Conservation (phyloP, 768 basidiomycete species). For the Leccinellum albellum region DNA sequence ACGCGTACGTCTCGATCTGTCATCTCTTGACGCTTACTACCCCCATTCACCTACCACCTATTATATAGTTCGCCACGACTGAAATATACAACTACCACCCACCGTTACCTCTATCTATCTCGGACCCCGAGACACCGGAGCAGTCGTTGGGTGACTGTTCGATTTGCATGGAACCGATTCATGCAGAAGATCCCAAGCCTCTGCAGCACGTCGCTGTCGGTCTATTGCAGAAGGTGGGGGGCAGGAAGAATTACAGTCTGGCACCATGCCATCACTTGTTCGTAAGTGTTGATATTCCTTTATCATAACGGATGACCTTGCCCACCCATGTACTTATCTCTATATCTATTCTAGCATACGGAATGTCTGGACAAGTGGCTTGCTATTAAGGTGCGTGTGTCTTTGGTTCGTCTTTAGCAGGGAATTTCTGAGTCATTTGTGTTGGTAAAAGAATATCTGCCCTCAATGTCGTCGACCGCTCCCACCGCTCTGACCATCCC, state of each 20-base stretch:
- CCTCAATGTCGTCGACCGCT: slow-evolving; percentile 85
- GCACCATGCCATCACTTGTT: slow-evolving; percentile 90
- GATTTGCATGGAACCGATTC: slow-evolving; percentile 90
- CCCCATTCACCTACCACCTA: neutral
- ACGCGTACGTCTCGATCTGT: slow-evolving; percentile 41
- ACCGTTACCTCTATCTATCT: slow-evolving; percentile 48
- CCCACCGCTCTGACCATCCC: slow-evolving; percentile 57
- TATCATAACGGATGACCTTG: neutral
- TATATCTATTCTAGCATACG: slow-evolving; percentile 55
- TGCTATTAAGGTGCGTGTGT: slow-evolving; percentile 53
- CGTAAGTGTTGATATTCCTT: slow-evolving; percentile 40
- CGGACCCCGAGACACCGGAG: slow-evolving; percentile 72
- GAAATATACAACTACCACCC: slow-evolving; percentile 87
- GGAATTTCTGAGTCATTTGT: neutral
- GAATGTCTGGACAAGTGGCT: slow-evolving; percentile 86
- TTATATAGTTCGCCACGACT: slow-evolving; percentile 49
- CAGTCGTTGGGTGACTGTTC: slow-evolving; percentile 82
- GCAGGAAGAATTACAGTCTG: slow-evolving; percentile 71
- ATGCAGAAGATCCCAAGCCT: slow-evolving; percentile 43
- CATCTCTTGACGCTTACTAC: neutral
- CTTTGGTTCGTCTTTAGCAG: neutral
- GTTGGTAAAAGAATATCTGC: slow-evolving; percentile 67
- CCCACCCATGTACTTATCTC: neutral
- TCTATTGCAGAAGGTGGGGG: slow-evolving; percentile 34
- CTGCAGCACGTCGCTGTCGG: slow-evolving; percentile 35